Conservation (phyloP, 495 filamentous ascomycete species). For the Neurospora intermedia region DNA sequence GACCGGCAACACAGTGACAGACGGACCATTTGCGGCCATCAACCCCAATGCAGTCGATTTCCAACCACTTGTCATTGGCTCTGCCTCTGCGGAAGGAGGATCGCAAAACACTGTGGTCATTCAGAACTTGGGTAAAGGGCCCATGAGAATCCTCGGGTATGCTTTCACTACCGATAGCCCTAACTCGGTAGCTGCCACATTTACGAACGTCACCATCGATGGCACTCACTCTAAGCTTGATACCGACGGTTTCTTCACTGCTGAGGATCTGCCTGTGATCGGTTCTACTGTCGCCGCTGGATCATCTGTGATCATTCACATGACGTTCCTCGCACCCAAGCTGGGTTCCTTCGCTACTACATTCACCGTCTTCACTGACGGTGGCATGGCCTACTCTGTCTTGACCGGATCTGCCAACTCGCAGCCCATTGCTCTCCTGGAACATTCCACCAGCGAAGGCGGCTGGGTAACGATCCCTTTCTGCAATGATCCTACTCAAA, state of each 20-base stretch:
- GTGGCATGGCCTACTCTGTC: conserved; percentile 19
- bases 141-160: conserved; percentile 28
- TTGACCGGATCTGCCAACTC: conserved; percentile 19
- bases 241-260: conserved; percentile 18
- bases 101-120: conserved; percentile 23
- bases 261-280: conserved; percentile 17
- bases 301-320: conserved; percentile 17
- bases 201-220: conserved; percentile 18
- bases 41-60: conserved; percentile 28
- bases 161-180: conserved; percentile 16
- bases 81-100: conserved; percentile 13
- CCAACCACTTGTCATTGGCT: conserved; percentile 23
- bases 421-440: conserved; percentile 7
- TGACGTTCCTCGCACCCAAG: conserved; percentile 17
- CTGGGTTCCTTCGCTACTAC: conserved; percentile 17
- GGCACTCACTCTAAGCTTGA: conserved; percentile 12
- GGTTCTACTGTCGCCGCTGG: conserved; percentile 16
- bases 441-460: conserved; percentile 5
- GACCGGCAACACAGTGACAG: conserved; percentile 9
- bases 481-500: conserved; percentile 8
- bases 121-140: conserved; percentile 22
- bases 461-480: conserved; percentile 8
- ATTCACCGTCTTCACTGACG: conserved; percentile 21
- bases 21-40: conserved; percentile 21
- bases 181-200: conserved; percentile 3